Base-by-base conservation (phyloP, 768 basidiomycete species). In the Trametopsis cervina region DNA sequence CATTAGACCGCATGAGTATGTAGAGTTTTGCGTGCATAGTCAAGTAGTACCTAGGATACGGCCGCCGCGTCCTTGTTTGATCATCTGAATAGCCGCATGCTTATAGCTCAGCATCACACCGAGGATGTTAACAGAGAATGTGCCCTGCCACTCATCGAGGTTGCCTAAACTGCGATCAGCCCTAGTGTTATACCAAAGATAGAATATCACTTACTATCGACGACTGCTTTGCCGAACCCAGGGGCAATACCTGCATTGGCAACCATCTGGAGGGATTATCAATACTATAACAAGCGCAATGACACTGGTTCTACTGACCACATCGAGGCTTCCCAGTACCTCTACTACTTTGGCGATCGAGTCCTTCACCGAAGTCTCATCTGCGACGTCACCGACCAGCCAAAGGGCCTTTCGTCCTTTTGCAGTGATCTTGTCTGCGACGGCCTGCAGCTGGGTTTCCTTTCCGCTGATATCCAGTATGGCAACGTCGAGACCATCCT, bases 311-410 rank as follows among this genome's bases (percentile, higher is more conserved):
- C 4, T 3, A 59, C 75, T 50, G 41, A 77, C 77, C 17, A 75
- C 74, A 50, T 77, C 73, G 17, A 80, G 51, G 3, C 69, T 57
- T 2, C 76, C 77, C 7, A 77, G 60, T 9, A 55, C 52, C 5
- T 59, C 35, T 1, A 60, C 55, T 11, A 58, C 56, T 0, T 45
- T 44, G 2, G 62, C 60, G 2, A 80, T 59, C 61, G 77, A 65
- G 4, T 22, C 46, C 46, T 69, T 60, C 1, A 79, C 75, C 6
- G 75, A 66, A 1, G 53, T 54, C 44, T 78, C 77, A 1, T 55
- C 29, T 4, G 64, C 55, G 2, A 80, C 70, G 50, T 79, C 74
- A 1, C 61, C 72, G 5, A 63, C 37, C 1, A 67, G 53, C 15
- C 56, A 23, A 9, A 57, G 40, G 4, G 66, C 47, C 40, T 50